A percentile compares a stretch with the other conserved stretches of the same genome.
Conservation (phyloP, 371 early-diverging fungal genomes). For the Blastocladiella emersonii region DNA sequence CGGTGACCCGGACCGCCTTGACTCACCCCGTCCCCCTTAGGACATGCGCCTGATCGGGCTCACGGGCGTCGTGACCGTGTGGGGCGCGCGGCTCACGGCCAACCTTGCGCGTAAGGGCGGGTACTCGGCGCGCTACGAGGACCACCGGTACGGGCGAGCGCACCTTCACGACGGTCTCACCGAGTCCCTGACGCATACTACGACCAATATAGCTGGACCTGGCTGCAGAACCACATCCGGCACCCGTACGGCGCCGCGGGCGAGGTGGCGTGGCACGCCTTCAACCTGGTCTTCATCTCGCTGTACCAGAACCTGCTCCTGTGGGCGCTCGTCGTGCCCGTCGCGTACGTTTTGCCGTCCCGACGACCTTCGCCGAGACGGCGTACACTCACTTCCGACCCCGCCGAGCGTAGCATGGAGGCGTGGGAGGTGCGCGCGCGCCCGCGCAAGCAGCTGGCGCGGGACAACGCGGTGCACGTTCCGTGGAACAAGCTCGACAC, state of each 20-base stretch:
- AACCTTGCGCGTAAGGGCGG: slow-evolving; percentile 71
- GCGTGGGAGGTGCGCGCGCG: slow-evolving; percentile 3
- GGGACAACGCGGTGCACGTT: background rate
- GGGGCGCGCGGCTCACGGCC: slow-evolving; percentile 65
- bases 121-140: slow-evolving; percentile 51
- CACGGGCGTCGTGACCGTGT: slow-evolving; percentile 38
- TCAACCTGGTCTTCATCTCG: slow-evolving; percentile 60
- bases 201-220: background rate
- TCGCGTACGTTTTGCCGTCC: slow-evolving; percentile 21
- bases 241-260: slow-evolving; percentile 3
- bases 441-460: background rate
- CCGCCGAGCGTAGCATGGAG: slow-evolving; percentile 9
- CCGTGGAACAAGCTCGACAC: slow-evolving; percentile 26
- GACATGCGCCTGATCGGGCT: slow-evolving; percentile 35
- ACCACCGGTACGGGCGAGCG: slow-evolving; percentile 55
- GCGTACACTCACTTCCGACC: slow-evolving; percentile 1
- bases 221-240: slow-evolving; percentile 11
- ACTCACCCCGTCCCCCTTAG: slow-evolving; percentile 12
- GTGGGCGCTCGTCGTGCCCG: slow-evolving; percentile 43
- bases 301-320: slow-evolving; percentile 54
- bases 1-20: no score
- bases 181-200: no score
- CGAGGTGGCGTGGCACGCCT: slow-evolving; percentile 41
- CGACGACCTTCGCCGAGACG: slow-evolving; percentile 6
- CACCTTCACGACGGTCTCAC: slow-evolving; percentile 16